Evolutionary conservation across 192 early-diverging fungal genomes (phyloP), one percentile per base, ranked within the genome.

Genomic region (Linderina pennispora): DNA sequence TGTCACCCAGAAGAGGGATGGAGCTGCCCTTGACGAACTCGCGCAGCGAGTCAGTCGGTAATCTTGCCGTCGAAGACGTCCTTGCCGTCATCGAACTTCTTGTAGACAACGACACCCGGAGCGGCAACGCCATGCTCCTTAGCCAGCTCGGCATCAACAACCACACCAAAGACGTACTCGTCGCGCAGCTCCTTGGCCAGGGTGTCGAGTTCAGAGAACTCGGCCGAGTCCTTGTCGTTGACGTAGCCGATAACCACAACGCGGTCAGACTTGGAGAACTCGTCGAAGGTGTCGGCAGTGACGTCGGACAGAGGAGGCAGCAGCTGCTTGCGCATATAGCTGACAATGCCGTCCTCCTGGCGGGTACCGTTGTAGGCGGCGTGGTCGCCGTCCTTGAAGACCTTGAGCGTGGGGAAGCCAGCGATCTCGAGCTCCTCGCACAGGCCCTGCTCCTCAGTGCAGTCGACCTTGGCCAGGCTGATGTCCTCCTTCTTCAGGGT

Each of bases 331-430:
- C 84, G 81, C 91, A 98, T 94, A 79, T 87, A 90, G 65, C 75
- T 81, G 55, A 94, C 76, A 63, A 98, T 97, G 39, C 78, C 80
- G 21, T 83, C 83, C 33, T 86, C 80, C 76, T 87, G 88, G 56
- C 96, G 90, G 26, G 81, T 68, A 39, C 96, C 96, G 61, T 82
- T 79, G 80, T 92, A 98, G 11, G 87, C 83, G 23, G 79, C 45
- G 22, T 76, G 32, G 25, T 53, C 58, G 58, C 90, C 93, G 33
- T 66, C 62, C 71, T 67, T 74, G 75, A 93, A 91, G 32, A 97
- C 74, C 75, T 94, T 98, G 53, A 96, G 66, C 9, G 93, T 93
- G 15, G 93, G 93, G 84, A 92, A 97, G 33, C 93, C 95, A 48
- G 80, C 64, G 34, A 98, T 75, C 26, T 82, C 80, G 43, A 87